Evolutionary conservation across 805 yeast species (phyloP).

Genomic region (Lachancea meyersii): DNA sequence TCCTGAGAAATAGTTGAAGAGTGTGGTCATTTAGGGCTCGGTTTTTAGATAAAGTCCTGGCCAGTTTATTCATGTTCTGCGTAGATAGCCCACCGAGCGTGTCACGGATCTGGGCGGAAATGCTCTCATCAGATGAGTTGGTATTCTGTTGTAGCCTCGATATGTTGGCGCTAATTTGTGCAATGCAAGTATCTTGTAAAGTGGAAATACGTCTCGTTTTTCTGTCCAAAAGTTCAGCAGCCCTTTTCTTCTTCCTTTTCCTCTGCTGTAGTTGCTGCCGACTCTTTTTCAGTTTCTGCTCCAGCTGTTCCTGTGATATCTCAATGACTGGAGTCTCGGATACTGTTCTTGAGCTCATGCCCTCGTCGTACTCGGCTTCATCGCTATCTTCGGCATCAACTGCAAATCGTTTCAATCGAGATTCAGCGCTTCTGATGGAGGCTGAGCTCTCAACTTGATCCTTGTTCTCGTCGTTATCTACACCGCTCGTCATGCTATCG

Average conservation of each 20-base stretch:
- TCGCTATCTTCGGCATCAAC: conserved; percentile 16
- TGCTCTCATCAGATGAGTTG: conserved; percentile 10
- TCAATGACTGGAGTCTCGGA: conserved; percentile 6
- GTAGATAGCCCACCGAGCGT: conserved; percentile 82
- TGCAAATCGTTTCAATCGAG: conserved; percentile 5
- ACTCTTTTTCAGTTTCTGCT: conserved; percentile 38
- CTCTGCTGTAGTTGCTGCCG: conserved; percentile 55
- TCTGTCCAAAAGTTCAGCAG: conserved; percentile 76
- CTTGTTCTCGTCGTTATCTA: conserved; percentile 12
- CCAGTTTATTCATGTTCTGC: conserved; percentile 61
- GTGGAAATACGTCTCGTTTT: conserved; percentile 57
- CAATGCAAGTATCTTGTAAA: conserved; percentile 77
- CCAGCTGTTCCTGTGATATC: conserved; percentile 8
- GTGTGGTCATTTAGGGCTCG: conserved; percentile 72
- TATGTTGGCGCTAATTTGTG: conserved; percentile 47
- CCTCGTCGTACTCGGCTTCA: conserved; percentile 18
- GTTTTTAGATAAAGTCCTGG: conserved; percentile 73
- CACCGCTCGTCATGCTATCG: no score
- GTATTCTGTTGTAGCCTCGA: conserved; percentile 19
- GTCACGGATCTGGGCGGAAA: conserved; percentile 38
- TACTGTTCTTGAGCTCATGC: conserved; percentile 5
- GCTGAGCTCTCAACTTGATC: conserved; percentile 24
- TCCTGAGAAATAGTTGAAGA: conserved; percentile 62
- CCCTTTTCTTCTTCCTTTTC: conserved; percentile 69
- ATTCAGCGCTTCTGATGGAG: neutral